These are phyloP conservation scores for Saccharomyces mikatae DNA, from an alignment of 805 yeast genomes.

Conservation along the genomic window DNA sequence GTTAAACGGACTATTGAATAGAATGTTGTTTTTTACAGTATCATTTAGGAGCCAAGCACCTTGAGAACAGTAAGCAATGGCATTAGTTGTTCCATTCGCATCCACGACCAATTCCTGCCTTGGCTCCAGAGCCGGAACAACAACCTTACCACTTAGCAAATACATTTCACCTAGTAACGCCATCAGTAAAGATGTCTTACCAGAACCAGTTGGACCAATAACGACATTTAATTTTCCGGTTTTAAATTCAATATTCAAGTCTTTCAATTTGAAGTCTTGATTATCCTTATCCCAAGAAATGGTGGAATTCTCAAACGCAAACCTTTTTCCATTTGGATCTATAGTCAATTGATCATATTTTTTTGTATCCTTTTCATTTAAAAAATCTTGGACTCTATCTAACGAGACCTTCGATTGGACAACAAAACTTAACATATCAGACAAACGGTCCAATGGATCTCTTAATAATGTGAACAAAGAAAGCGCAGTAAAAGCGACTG, in stretches of 20 bases:
- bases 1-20: constrained; percentile 62
- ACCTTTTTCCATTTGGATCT: constrained; percentile 33
- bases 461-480: constrained; percentile 73
- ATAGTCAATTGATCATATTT: constrained; percentile 69
- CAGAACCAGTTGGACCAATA: constrained; percentile 84
- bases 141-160: constrained; percentile 52
- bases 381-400: constrained; percentile 69
- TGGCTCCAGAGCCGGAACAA: constrained; percentile 63
- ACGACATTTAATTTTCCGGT: constrained; percentile 66
- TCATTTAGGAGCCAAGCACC: constrained; percentile 87
- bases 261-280: constrained; percentile 61
- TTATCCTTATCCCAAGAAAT: constrained; percentile 59
- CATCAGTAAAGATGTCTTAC: constrained; percentile 75
- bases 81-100: constrained; percentile 72
- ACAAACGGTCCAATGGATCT: constrained; percentile 73
- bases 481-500: constrained; percentile 81
- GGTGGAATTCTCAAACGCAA: constrained; percentile 70
- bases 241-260: constrained; percentile 56
- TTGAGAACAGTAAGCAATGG: constrained; percentile 87
- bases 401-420: constrained; percentile 81
- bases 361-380: constrained; percentile 69
- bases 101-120: constrained; percentile 61
- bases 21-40: constrained; percentile 67
- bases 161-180: constrained; percentile 90
- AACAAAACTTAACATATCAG: constrained; percentile 71